These are phyloP conservation scores for Boeremia lycopersici DNA, from an alignment of 2,329 filamentous ascomycete genomes.

Conservation along the genomic window DNA sequence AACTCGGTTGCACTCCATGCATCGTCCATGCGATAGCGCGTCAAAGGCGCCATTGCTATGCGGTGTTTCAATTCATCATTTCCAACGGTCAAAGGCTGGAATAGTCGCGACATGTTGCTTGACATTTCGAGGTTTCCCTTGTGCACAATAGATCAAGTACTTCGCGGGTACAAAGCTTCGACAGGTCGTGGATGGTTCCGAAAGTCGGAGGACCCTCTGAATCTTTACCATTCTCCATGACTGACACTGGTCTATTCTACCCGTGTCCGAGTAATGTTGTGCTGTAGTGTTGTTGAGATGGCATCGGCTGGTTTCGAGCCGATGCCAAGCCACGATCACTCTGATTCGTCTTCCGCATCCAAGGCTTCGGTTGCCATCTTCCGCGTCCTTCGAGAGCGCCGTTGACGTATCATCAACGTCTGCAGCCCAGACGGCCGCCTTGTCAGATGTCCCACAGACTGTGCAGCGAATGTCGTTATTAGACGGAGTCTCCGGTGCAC, in stretches of 20 bases:
- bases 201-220: too few species aligned
- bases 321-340: background rate
- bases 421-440: background rate
- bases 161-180: too few species aligned
- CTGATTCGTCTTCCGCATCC: background rate
- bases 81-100: conserved; percentile 43
- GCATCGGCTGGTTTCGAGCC: background rate
- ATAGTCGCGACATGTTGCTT: conserved; percentile 29
- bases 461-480: background rate
- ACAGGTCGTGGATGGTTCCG: too few species aligned
- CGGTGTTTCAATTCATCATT: conserved; percentile 35
- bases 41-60: conserved; percentile 44
- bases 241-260: background rate
- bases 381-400: background rate
- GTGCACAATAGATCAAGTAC: background rate
- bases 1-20: conserved; percentile 50
- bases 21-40: conserved; percentile 49
- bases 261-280: background rate
- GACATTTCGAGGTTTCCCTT: background rate
- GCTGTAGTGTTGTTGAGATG: background rate
- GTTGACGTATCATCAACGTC: background rate
- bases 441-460: background rate
- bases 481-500: background rate
- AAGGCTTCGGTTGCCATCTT: background rate
- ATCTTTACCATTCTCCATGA: background rate